Conservation (phyloP, 2,329 filamentous ascomycete species). For the Pyrenophora teres region DNA sequence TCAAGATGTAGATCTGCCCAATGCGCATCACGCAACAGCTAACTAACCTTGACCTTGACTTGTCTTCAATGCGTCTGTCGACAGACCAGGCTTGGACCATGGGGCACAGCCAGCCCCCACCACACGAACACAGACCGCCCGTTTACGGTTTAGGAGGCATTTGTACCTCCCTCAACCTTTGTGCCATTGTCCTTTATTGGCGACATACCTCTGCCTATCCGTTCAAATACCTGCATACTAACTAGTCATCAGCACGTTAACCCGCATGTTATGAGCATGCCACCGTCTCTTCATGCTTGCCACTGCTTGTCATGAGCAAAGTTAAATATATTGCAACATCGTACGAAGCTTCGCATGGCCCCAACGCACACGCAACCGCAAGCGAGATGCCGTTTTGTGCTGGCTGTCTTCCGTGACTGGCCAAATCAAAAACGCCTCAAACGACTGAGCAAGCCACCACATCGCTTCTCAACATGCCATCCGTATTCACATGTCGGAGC, state of each 20-base stretch:
- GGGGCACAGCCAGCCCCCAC: slow-evolving; percentile 1
- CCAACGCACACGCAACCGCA: too few species aligned
- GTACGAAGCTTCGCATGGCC: too few species aligned
- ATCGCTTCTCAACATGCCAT: neutral
- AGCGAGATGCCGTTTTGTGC: too few species aligned
- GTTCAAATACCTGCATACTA: neutral
- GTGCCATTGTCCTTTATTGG: slow-evolving; percentile 14
- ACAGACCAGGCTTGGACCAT: slow-evolving; percentile 2
- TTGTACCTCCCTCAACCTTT: slow-evolving; percentile 14
- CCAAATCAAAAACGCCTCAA: slow-evolving; percentile 10
- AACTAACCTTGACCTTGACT: slow-evolving; percentile 2
- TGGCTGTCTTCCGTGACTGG: slow-evolving; percentile 18
- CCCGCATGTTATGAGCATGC: too few species aligned
- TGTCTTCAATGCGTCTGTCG: slow-evolving; percentile 1
- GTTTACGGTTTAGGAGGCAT: slow-evolving; percentile 9
- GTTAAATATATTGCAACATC: slow-evolving; percentile 4
- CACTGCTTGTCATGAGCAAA: neutral
- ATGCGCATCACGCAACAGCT: slow-evolving; percentile 2
- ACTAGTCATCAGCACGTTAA: neutral
- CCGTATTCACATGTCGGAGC: too few species aligned
- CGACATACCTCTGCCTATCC: slow-evolving; percentile 6
- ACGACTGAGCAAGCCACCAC: slow-evolving; percentile 20
- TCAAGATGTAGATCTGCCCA: slow-evolving; percentile 7
- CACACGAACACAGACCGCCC: slow-evolving; percentile 18
- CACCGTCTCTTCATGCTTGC: too few species aligned